A percentile compares a stretch with the other conserved stretches of the same genome.
Conservation (phyloP, 257 asterid species). For the Sherardia arvensis region DNA sequence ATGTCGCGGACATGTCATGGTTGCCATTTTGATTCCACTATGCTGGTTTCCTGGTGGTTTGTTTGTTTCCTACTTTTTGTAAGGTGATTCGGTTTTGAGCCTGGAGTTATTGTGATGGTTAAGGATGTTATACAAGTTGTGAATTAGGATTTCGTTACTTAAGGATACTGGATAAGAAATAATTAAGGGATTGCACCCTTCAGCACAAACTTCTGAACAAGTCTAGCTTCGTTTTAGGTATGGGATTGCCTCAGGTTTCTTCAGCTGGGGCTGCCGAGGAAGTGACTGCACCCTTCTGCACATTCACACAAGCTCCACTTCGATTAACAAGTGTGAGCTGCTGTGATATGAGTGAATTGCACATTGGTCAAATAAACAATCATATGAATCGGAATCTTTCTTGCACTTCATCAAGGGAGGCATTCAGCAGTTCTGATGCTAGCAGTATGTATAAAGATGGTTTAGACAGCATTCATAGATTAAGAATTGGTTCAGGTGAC, state of each 20-base stretch:
- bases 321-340: conserved; percentile 36
- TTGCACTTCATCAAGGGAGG: conserved; percentile 41
- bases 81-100: conserved; percentile 16
- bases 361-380: conserved; percentile 14
- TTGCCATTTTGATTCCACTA: not conserved
- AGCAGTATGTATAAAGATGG: conserved; percentile 42
- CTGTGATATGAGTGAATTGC: conserved; percentile 45
- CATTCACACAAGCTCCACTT: conserved; percentile 38
- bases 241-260: conserved; percentile 82
- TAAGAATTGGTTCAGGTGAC: conserved; percentile 44
- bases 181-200: conserved; percentile 3
- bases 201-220: conserved; percentile 7
- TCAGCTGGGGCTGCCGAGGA: conserved; percentile 51
- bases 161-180: conserved; percentile 6
- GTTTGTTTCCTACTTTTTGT: conserved; percentile 28
- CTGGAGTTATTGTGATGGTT: not conserved
- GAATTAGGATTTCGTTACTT: not conserved
- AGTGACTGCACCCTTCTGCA: conserved; percentile 39
- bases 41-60: not conserved
- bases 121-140: not conserved
- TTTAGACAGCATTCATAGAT: conserved; percentile 15
- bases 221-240: conserved; percentile 16
- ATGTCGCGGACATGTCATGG: not conserved
- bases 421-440: conserved; percentile 30
- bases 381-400: conserved; percentile 24